Percentiles rank a stretch among this genome's conserved stretches.
These are phyloP conservation scores for Suillus ampliporus DNA, from an alignment of 768 basidiomycete genomes.

Conservation along the genomic window DNA sequence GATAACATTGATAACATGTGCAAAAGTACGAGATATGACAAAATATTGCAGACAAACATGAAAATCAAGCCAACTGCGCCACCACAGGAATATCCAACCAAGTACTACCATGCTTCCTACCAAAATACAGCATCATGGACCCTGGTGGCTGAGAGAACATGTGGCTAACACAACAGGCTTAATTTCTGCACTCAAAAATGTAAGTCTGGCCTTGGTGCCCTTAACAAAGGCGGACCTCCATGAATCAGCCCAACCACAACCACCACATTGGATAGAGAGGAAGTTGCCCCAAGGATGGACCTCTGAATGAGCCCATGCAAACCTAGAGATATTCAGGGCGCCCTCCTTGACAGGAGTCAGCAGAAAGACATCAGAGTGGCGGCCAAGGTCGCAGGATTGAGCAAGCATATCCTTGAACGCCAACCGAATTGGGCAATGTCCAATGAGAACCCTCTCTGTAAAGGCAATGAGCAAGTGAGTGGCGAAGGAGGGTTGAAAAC, in stretches of 20 bases:
- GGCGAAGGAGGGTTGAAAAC: background rate
- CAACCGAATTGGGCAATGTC: background rate
- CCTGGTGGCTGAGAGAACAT: background rate
- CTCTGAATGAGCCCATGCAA: slow-evolving; percentile 1
- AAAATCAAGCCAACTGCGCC: background rate
- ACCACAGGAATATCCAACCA: background rate
- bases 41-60: background rate
- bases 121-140: background rate
- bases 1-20: background rate
- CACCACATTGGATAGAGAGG: slow-evolving; percentile 8
- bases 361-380: background rate
- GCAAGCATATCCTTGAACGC: background rate
- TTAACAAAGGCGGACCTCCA: background rate
- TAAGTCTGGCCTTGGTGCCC: background rate
- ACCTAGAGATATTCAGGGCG: background rate
- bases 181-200: slow-evolving; percentile 4
- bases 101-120: slow-evolving; percentile 1
- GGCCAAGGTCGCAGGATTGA: background rate
- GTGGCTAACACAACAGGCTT: background rate
- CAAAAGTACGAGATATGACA: background rate
- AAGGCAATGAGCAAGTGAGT: background rate
- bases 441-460: background rate
- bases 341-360: background rate
- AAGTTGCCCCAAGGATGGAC: background rate
- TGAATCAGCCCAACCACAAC: background rate